Evolutionary conservation across 768 basidiomycete genomes (phyloP).

Genomic region (Fibroporia radiculosa): DNA sequence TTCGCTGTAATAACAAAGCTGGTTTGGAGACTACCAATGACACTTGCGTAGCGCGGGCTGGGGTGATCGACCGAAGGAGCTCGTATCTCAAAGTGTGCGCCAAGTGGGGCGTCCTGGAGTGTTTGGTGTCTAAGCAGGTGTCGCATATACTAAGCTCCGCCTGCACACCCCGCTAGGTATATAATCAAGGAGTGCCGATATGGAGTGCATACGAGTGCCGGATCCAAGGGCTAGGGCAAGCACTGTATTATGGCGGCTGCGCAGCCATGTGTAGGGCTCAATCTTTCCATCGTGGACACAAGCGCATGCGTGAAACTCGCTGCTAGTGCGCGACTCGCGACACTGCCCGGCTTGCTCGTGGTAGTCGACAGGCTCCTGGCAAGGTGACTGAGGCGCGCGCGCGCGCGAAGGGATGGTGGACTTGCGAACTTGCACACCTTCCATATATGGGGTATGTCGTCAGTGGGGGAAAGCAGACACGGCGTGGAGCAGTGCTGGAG

Average conservation of each 20-base stretch:
- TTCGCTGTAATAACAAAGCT: conserved; percentile 20
- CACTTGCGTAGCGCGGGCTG: not conserved
- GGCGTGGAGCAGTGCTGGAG: not conserved
- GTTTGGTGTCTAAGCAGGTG: too few relatives aligned
- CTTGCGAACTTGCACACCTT: conserved; percentile 12
- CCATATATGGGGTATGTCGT: conserved; percentile 15
- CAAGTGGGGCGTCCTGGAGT: too few relatives aligned
- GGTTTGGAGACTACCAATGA: conserved; percentile 11
- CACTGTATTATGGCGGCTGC: too few relatives aligned
- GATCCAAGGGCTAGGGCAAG: not conserved
- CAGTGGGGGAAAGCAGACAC: conserved; percentile 2
- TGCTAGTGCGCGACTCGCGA: too few relatives aligned
- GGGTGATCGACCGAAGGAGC: not conserved
- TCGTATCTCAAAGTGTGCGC: not conserved
- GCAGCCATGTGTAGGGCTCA: too few relatives aligned
- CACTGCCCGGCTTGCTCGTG: too few relatives aligned
- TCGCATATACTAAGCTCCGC: too few relatives aligned
- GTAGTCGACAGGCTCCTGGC: too few relatives aligned
- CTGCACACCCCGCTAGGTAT: too few relatives aligned
- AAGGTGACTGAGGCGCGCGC: too few relatives aligned
- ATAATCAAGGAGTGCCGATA: too few relatives aligned
- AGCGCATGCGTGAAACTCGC: not conserved
- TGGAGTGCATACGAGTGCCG: not conserved
- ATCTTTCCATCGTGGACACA: too few relatives aligned
- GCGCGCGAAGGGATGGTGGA: not conserved